Evolutionary conservation across 108 stramenopile genomes (phyloP).

Genomic region (Skeletonema grethae): DNA sequence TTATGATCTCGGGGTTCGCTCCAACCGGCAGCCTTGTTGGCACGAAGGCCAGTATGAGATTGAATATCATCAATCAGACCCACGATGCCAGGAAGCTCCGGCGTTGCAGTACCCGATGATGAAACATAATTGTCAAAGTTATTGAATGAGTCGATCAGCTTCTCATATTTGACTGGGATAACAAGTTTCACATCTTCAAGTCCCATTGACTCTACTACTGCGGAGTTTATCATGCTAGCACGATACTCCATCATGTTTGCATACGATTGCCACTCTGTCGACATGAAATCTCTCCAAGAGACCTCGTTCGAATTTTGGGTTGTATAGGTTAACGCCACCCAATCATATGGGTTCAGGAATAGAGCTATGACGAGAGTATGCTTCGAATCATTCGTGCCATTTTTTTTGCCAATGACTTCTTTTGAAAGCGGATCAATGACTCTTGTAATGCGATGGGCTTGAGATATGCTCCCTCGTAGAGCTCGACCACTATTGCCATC

Average conservation of each 20-base stretch:
- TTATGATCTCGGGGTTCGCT: slow-evolving; percentile 51
- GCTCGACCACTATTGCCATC: not conserved
- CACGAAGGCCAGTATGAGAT: slow-evolving; percentile 29
- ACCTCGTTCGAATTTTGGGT: slow-evolving; percentile 8
- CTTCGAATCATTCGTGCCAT: slow-evolving; percentile 5
- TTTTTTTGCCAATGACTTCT: not conserved
- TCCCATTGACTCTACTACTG: slow-evolving; percentile 41
- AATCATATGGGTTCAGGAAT: slow-evolving; percentile 58
- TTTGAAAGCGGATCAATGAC: slow-evolving; percentile 6
- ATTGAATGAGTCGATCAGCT: slow-evolving; percentile 39
- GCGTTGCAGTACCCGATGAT: not conserved
- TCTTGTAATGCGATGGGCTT: slow-evolving; percentile 6
- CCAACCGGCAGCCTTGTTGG: slow-evolving; percentile 53
- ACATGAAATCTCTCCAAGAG: slow-evolving; percentile 30
- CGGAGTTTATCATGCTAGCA: slow-evolving; percentile 54
- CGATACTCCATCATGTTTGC: slow-evolving; percentile 57
- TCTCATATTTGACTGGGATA: slow-evolving; percentile 49
- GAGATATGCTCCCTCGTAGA: not conserved
- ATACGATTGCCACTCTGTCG: slow-evolving; percentile 23
- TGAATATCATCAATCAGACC: slow-evolving; percentile 46
- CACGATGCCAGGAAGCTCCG: slow-evolving; percentile 29
- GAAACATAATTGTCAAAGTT: slow-evolving; percentile 5
- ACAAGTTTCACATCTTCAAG: slow-evolving; percentile 56
- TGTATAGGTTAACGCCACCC: slow-evolving; percentile 59
- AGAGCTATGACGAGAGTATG: slow-evolving; percentile 39